These are phyloP conservation scores for Exobasidium cylindrosporum DNA, from an alignment of 1,284 basidiomycete genomes.

Conservation along the genomic window DNA sequence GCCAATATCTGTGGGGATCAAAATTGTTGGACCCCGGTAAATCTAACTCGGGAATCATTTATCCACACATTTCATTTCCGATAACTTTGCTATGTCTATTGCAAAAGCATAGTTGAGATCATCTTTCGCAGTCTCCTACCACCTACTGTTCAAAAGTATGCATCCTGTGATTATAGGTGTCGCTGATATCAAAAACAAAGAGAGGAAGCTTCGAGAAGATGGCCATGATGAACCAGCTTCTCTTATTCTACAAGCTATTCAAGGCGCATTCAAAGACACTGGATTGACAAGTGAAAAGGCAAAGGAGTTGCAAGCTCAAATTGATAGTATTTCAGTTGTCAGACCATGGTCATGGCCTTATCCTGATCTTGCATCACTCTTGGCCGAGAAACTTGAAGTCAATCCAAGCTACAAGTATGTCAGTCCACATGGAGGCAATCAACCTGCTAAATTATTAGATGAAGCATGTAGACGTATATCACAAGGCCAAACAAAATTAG, in stretches of 20 bases:
- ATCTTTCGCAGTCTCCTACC: too few relatives aligned
- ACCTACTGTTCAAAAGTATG: too few relatives aligned
- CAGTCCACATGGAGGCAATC: conserved; percentile 12
- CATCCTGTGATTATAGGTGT: conserved; percentile 8
- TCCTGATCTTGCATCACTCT: conserved; percentile 1
- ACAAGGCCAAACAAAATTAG: conserved; percentile 6
- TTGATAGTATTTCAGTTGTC: conserved; percentile 11
- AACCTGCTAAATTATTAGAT: conserved; percentile 10
- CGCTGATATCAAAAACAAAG: conserved; percentile 4
- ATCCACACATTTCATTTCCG: too few relatives aligned
- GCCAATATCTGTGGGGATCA: too few relatives aligned
- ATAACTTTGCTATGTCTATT: too few relatives aligned
- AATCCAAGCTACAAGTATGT: conserved; percentile 4
- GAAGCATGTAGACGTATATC: conserved; percentile 8
- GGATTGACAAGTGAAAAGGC: background rate
- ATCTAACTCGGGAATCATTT: too few relatives aligned
- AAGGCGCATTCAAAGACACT: background rate
- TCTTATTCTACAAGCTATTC: conserved; percentile 3
- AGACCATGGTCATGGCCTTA: conserved; percentile 14
- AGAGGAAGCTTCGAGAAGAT: background rate
- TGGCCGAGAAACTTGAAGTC: background rate
- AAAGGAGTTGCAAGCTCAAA: background rate
- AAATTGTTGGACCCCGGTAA: too few relatives aligned
- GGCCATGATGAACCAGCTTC: conserved; percentile 6
- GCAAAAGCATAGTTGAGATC: too few relatives aligned